phyloP scores from a whole-genome alignment of 257 asterid species.

The Plantago ovata region DNA sequence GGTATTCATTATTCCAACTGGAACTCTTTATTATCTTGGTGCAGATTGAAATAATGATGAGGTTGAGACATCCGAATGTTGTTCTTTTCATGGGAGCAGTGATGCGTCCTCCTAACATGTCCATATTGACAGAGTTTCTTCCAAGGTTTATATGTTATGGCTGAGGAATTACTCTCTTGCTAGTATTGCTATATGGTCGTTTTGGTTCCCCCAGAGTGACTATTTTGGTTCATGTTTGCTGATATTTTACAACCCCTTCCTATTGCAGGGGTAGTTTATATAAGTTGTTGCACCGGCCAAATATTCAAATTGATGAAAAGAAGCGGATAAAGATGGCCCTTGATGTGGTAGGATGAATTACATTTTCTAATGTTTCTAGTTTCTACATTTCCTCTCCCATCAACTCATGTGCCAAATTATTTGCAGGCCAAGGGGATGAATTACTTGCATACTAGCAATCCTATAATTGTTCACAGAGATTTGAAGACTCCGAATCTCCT shows the following conservation, averaged over 20 bases:
- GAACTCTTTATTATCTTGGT: slow-evolving; percentile 20
- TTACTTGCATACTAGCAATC: slow-evolving; percentile 90
- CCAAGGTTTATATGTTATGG: slow-evolving; percentile 62
- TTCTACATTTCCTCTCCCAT: slow-evolving; percentile 18
- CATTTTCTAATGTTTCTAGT: slow-evolving; percentile 16
- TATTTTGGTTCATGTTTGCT: not conserved
- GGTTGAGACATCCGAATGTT: slow-evolving; percentile 97
- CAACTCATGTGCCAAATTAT: slow-evolving; percentile 12
- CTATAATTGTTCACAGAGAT: slow-evolving; percentile 93
- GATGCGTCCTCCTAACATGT: slow-evolving; percentile 84
- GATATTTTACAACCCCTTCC: slow-evolving; percentile 17
- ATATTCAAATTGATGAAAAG: slow-evolving; percentile 73
- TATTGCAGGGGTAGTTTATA: slow-evolving; percentile 90
- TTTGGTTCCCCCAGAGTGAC: slow-evolving; percentile 3
- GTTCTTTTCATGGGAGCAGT: slow-evolving; percentile 99
- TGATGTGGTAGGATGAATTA: slow-evolving; percentile 71
- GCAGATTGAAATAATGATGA: slow-evolving; percentile 89
- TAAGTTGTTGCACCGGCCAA: slow-evolving; percentile 80
- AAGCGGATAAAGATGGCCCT: slow-evolving; percentile 90
- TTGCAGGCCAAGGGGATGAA: slow-evolving; percentile 99
- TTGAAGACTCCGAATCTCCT: slow-evolving; percentile 95
- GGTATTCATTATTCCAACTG: not conserved
- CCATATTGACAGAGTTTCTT: slow-evolving; percentile 88
- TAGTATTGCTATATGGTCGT: slow-evolving; percentile 7
- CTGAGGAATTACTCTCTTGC: not conserved